Base-by-base conservation (phyloP, 1,284 basidiomycete genomes). In the Lentinula novae-zelandiae region DNA sequence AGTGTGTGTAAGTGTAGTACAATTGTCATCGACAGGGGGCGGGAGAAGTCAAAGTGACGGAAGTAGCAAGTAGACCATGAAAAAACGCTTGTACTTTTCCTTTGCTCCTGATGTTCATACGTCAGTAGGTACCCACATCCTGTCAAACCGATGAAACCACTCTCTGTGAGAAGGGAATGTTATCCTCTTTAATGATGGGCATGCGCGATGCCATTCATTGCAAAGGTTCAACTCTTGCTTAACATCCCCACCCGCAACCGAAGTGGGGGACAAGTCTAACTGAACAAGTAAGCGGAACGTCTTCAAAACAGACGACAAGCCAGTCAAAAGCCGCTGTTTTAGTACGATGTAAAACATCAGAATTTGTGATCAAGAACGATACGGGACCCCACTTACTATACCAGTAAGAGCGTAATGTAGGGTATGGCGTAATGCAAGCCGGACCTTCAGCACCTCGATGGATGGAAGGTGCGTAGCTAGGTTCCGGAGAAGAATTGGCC, bases 351-450 rank as follows among this genome's bases (percentile, higher is more conserved):
- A 17, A 20, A 13, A 8, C 22, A 42, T 56, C n/a, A 31, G 33
- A 13, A 27, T 15, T 40, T 20, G 20, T 20, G 15, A 40, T 22
- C 9, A 4, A 33, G 62, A 13, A 44, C 22, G 42, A 58, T 7
- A 40, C n/a, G 7, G 7, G 17, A 50, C 20, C 62, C 44, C 57
- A 81, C 85, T 83, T 73, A 86, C 86, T 72, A 86, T 85, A 54
- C 86, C 85, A 27, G 82, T 81, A 61, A 86, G 75, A 34, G 84
- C 78, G 66, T 82, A 84, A 65, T 87, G 85, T 40, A 87, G 75
- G 1, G 85, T 87, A 66, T 87, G 85, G 51, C 84, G 74, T 20
- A 88, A 74, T n/a, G 85, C 84, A 53, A 88, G 78, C 65, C 76
- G 78, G 57, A 87, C 75, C 62, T 77, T 78, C 67, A 87, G 74